These are phyloP conservation scores for Chalciporus chontae DNA, from an alignment of 768 basidiomycete species.

Conservation along the genomic window DNA sequence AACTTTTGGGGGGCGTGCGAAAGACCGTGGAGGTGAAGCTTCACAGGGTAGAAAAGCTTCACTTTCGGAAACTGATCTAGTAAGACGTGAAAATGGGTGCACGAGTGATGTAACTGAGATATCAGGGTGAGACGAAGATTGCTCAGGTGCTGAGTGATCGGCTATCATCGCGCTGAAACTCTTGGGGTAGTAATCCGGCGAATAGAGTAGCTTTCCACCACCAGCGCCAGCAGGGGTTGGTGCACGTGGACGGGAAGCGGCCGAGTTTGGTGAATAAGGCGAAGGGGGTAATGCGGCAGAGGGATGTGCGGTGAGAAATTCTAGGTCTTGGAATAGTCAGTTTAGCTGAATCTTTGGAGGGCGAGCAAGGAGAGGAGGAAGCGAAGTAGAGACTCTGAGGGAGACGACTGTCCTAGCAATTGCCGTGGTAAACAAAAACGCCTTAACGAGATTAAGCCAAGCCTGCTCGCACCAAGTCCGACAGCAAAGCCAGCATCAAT, in stretches of 20 bases:
- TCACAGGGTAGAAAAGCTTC: conserved; percentile 38
- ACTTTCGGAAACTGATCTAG: conserved; percentile 39
- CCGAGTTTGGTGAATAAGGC: conserved; percentile 30
- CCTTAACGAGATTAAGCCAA: conserved; percentile 4
- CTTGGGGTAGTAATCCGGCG: conserved; percentile 17
- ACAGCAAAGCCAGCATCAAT: neutral
- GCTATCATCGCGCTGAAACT: conserved; percentile 19
- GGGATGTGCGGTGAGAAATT: conserved; percentile 29
- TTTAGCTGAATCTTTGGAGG: neutral
- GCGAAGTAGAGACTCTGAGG: conserved; percentile 10
- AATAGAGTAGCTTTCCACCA: conserved; percentile 24
- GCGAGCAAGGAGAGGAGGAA: conserved; percentile 12
- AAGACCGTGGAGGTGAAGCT: conserved; percentile 32
- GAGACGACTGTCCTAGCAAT: conserved; percentile 3
- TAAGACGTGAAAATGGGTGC: conserved; percentile 31
- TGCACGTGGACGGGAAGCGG: conserved; percentile 37
- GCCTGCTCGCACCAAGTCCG: conserved; percentile 4
- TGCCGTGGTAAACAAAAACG: conserved; percentile 23
- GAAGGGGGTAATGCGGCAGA: conserved; percentile 32
- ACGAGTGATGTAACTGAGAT: conserved; percentile 21
- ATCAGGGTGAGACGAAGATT: conserved; percentile 16
- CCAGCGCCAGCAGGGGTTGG: conserved; percentile 33
- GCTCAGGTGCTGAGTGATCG: conserved; percentile 11
- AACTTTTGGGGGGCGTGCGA: conserved; percentile 43
- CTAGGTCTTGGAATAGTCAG: conserved; percentile 25